These are phyloP conservation scores for Sambucus nigra DNA, from an alignment of 129 eudicot genomes.

Conservation along the genomic window DNA sequence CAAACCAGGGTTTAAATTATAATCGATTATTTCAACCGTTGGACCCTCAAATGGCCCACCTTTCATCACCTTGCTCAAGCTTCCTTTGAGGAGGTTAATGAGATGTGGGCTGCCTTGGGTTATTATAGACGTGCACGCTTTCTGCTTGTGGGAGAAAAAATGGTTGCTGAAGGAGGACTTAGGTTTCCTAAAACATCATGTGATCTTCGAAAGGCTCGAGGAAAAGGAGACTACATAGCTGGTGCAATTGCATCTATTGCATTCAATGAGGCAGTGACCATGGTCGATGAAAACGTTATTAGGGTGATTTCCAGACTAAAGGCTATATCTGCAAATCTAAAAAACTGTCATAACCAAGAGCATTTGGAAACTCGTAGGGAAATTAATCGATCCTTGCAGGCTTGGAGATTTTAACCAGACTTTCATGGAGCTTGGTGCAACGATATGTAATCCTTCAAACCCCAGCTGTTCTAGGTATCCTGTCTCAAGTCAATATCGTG, in stretches of 20 bases:
- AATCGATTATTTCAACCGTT: conserved; percentile 55
- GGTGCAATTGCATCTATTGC: conserved; percentile 97
- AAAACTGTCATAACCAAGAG: conserved; percentile 45
- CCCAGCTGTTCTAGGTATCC: conserved; percentile 79
- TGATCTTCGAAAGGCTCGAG: conserved; percentile 52
- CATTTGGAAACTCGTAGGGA: conserved; percentile 73
- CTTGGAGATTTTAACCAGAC: conserved; percentile 99
- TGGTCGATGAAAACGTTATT: conserved; percentile 94
- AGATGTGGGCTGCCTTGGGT: conserved; percentile 98
- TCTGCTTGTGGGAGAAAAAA: conserved; percentile 91
- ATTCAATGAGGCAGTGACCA: conserved; percentile 80
- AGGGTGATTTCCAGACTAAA: conserved; percentile 81
- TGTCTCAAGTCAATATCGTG: conserved; percentile 52
- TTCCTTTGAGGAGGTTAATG: conserved; percentile 91
- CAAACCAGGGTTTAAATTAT: conserved; percentile 94
- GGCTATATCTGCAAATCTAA: conserved; percentile 92
- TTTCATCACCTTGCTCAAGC: conserved; percentile 71
- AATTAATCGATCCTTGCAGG: conserved; percentile 68
- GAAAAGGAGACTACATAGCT: conserved; percentile 93
- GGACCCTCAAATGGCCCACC: conserved; percentile 94
- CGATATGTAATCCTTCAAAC: conserved; percentile 51
- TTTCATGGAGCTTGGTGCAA: conserved; percentile 97
- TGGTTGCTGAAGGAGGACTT: conserved; percentile 67
- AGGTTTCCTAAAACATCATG: conserved; percentile 55
- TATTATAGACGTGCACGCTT: conserved; percentile 84